phyloP scores from a whole-genome alignment of 2,329 filamentous ascomycete genomes.

The Xylaria sp. region DNA sequence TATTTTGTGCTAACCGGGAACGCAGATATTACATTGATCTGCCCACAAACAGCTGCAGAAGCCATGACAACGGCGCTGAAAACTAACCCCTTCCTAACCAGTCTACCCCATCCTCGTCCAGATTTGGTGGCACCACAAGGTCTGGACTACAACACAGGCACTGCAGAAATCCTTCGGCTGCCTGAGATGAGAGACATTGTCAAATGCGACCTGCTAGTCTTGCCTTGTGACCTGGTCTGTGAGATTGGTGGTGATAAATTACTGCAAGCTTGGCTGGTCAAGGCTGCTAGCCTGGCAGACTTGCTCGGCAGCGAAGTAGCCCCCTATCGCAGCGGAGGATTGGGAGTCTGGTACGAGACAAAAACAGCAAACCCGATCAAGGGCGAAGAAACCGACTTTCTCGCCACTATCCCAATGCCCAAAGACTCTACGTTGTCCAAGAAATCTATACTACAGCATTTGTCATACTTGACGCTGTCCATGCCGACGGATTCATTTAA shows the following conservation, averaged over 20 bases:
- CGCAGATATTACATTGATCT: conserved; percentile 71
- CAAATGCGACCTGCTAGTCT: conserved; percentile 85
- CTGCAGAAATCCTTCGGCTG: conserved; percentile 85
- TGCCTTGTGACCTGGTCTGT: conserved; percentile 94
- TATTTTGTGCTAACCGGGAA: conserved; percentile 24
- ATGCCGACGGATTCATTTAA: conserved; percentile 91
- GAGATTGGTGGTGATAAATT: conserved; percentile 85
- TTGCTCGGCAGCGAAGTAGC: conserved; percentile 60
- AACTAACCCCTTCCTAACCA: conserved; percentile 81
- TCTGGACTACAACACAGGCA: conserved; percentile 85
- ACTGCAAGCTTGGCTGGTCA: conserved; percentile 91
- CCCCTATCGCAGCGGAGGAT: conserved; percentile 72
- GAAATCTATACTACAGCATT: conserved; percentile 71
- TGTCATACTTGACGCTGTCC: conserved; percentile 84
- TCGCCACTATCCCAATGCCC: conserved; percentile 78
- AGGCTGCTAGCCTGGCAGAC: conserved; percentile 74
- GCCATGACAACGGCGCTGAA: conserved; percentile 77
- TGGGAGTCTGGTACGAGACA: conserved; percentile 92
- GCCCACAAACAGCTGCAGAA: conserved; percentile 70
- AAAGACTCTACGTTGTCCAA: conserved; percentile 66
- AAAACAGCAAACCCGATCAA: conserved; percentile 80
- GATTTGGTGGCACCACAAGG: conserved; percentile 79
- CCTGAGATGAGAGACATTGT: conserved; percentile 83
- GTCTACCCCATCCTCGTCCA: conserved; percentile 76
- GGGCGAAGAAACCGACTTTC: conserved; percentile 91